Percentiles rank a stretch among this genome's conserved stretches.
Conservation (phyloP, 2,329 filamentous ascomycete genomes). For the Ceratocystis cubensis region DNA sequence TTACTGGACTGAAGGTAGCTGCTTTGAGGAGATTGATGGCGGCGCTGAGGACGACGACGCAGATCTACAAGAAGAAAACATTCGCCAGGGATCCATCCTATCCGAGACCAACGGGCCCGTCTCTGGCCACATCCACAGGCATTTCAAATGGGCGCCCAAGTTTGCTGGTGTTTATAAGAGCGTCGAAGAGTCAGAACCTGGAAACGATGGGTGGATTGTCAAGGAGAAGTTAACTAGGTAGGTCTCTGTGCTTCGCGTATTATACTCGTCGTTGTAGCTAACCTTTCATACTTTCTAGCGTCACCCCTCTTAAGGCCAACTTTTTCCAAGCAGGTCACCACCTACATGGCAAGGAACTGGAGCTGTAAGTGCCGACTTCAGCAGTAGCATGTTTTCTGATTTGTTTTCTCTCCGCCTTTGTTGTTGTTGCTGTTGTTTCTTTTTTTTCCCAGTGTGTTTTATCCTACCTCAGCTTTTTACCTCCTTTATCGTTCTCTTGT, state of each 20-base stretch:
- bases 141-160: constrained; percentile 88
- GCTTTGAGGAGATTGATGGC: constrained; percentile 68
- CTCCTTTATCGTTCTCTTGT: neutral
- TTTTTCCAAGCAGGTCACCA: constrained; percentile 65
- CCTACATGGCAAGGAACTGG: constrained; percentile 57
- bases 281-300: constrained; percentile 37
- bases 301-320: constrained; percentile 84
- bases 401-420: constrained; percentile 14
- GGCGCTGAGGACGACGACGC: constrained; percentile 53
- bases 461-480: neutral
- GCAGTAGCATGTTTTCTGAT: constrained; percentile 11
- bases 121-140: constrained; percentile 57
- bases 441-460: neutral
- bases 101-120: constrained; percentile 25
- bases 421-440: constrained; percentile 7
- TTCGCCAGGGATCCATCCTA: constrained; percentile 26
- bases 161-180: constrained; percentile 80
- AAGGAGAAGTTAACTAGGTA: constrained; percentile 78
- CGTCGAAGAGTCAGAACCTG: constrained; percentile 64
- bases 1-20: constrained; percentile 71
- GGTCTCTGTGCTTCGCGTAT: constrained; percentile 22
- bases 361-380: constrained; percentile 54
- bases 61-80: constrained; percentile 41
- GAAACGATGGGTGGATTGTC: constrained; percentile 88
- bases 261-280: constrained; percentile 8